Evolutionary conservation across 2,329 filamentous ascomycete genomes (phyloP).

Genomic region (Grosmannia clavigera): DNA sequence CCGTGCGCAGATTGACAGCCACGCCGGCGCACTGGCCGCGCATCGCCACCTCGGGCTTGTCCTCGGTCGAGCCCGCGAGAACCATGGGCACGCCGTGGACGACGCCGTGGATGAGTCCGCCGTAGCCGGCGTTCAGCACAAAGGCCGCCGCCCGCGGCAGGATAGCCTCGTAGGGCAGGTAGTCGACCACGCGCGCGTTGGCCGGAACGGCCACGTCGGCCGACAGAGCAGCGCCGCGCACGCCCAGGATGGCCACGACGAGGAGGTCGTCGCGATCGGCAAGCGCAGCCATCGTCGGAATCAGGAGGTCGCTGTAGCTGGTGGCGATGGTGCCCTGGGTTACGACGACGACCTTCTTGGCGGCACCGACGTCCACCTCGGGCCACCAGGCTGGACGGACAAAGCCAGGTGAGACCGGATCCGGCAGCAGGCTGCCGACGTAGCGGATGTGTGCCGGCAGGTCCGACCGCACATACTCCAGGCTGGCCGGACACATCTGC

Average conservation of each 20-base stretch:
- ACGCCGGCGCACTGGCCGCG: slow-evolving; percentile 30
- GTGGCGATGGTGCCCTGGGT: slow-evolving; percentile 33
- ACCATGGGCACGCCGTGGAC: slow-evolving; percentile 34
- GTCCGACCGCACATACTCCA: slow-evolving; percentile 26
- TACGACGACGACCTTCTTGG: slow-evolving; percentile 30
- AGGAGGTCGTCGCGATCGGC: slow-evolving; percentile 23
- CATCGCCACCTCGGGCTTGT: slow-evolving; percentile 28
- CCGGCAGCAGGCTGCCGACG: slow-evolving; percentile 27
- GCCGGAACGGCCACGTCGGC: neutral
- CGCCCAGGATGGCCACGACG: slow-evolving; percentile 19
- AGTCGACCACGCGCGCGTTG: slow-evolving; percentile 33
- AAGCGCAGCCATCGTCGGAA: slow-evolving; percentile 31
- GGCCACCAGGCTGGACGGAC: slow-evolving; percentile 32
- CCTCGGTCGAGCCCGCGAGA: slow-evolving; percentile 27
- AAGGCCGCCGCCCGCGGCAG: slow-evolving; percentile 32
- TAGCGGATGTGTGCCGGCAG: slow-evolving; percentile 27
- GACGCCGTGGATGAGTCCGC: slow-evolving; percentile 31
- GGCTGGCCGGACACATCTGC: slow-evolving; percentile 24
- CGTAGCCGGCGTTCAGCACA: slow-evolving; percentile 36
- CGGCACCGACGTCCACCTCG: slow-evolving; percentile 18
- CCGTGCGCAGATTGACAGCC: slow-evolving; percentile 26
- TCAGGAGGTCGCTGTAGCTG: slow-evolving; percentile 27
- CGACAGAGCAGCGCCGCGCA: slow-evolving; percentile 1
- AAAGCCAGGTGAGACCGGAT: slow-evolving; percentile 16
- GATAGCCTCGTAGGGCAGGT: slow-evolving; percentile 33